Percentiles rank a stretch among this genome's conserved stretches.
Conservation (phyloP, 495 filamentous ascomycete species). For the Alectoria sarmentosa region DNA sequence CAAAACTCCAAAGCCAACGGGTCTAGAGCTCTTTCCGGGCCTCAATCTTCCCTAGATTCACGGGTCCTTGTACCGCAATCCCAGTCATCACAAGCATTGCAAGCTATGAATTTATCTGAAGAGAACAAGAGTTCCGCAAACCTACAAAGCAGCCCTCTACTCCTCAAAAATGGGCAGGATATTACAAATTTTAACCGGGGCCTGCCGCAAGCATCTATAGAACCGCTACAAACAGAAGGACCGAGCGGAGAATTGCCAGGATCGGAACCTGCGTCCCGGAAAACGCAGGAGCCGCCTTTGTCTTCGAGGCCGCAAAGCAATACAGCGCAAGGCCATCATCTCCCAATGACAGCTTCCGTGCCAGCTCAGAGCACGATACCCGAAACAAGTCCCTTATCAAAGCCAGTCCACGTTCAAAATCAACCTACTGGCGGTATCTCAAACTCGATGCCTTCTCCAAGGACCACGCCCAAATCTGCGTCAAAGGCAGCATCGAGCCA, state of each 20-base stretch:
- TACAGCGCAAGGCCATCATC: background rate
- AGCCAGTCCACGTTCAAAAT: background rate
- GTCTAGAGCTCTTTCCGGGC: conserved; percentile 13
- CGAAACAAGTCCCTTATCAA: background rate
- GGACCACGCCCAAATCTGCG: conserved; percentile 15
- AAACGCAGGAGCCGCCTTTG: background rate
- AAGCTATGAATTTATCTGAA: conserved; percentile 23
- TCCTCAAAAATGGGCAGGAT: background rate
- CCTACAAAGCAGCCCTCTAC: background rate
- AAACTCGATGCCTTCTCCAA: conserved; percentile 14
- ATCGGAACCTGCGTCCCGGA: background rate
- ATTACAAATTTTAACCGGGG: background rate
- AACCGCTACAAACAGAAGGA: background rate
- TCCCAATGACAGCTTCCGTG: background rate
- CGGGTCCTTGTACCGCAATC: conserved; percentile 31
- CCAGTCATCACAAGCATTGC: conserved; percentile 25
- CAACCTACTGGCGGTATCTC: background rate
- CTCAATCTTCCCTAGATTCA: conserved; percentile 23
- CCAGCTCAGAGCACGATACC: background rate
- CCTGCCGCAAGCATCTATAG: background rate
- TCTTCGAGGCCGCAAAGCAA: background rate
- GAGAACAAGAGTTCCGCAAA: conserved; percentile 2
- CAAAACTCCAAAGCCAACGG: conserved; percentile 6
- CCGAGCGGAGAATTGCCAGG: background rate
- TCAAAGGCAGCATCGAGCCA: conserved; percentile 13